Evolutionary conservation across 202 grass and related monocot genomes (phyloP).

Genomic region (Miscanthus sacchariflorus): DNA sequence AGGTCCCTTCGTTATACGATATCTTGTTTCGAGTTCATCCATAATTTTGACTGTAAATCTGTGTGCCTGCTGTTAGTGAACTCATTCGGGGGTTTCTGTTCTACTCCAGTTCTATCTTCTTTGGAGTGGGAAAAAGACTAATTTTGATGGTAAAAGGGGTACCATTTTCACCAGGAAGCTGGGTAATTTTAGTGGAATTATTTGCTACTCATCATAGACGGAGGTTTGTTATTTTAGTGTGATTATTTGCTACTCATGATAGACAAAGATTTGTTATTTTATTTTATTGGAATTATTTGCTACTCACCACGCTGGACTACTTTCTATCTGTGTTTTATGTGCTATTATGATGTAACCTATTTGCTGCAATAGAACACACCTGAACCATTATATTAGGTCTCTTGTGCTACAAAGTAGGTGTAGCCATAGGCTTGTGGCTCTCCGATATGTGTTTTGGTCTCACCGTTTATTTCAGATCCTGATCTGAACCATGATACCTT

Average conservation of each 20-base stretch:
- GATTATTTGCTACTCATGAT: no score
- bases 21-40: background rate
- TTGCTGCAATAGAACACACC: background rate
- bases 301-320: background rate
- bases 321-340: background rate
- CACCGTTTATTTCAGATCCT: background rate
- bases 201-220: background rate
- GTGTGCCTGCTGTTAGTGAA: background rate
- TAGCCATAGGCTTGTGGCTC: background rate
- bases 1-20: background rate
- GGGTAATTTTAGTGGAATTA: background rate
- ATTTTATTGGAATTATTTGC: background rate
- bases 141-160: background rate
- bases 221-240: background rate
- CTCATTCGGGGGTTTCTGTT: background rate
- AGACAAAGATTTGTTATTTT: background rate
- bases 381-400: background rate
- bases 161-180: constrained; percentile 8
- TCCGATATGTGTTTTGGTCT: background rate
- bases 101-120: background rate
- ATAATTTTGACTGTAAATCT: background rate
- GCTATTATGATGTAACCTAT: background rate
- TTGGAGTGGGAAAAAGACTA: background rate
- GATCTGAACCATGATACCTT: background rate
- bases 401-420: background rate